Conservation (phyloP, 768 basidiomycete genomes). For the Gymnopilus junonius region DNA sequence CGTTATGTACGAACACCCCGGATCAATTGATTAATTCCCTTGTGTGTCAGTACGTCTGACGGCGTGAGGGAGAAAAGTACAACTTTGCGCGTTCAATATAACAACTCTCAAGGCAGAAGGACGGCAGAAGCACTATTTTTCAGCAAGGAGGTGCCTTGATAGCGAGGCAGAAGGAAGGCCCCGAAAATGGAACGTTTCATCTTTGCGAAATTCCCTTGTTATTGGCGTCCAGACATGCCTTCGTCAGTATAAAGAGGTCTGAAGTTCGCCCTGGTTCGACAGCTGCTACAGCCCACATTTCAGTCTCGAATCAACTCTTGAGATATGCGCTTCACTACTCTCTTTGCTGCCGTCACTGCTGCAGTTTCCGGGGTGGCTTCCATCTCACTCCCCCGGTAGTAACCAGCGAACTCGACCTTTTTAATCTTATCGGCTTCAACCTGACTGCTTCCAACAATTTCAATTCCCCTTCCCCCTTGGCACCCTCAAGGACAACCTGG, state of each 20-base stretch:
- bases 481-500: constrained; percentile 36
- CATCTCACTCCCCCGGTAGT: constrained; percentile 14
- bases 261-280: background rate
- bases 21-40: constrained; percentile 5
- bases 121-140: background rate
- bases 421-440: constrained; percentile 27
- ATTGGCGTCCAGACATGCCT: background rate
- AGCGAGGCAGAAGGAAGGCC: background rate
- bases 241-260: constrained; percentile 4
- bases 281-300: constrained; percentile 6
- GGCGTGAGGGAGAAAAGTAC: background rate
- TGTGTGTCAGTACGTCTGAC: background rate
- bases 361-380: constrained; percentile 31
- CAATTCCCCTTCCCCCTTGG: constrained; percentile 46
- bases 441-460: constrained; percentile 37
- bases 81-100: background rate
- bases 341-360: constrained; percentile 27
- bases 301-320: background rate
- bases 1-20: background rate
- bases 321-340: constrained; percentile 35
- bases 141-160: background rate
- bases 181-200: background rate
- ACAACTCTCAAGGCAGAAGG: background rate
- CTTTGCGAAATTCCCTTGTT: background rate
- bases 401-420: constrained; percentile 11